Evolutionary conservation across 129 eudicot genomes (phyloP).

Genomic region (Flaveria robusta): DNA sequence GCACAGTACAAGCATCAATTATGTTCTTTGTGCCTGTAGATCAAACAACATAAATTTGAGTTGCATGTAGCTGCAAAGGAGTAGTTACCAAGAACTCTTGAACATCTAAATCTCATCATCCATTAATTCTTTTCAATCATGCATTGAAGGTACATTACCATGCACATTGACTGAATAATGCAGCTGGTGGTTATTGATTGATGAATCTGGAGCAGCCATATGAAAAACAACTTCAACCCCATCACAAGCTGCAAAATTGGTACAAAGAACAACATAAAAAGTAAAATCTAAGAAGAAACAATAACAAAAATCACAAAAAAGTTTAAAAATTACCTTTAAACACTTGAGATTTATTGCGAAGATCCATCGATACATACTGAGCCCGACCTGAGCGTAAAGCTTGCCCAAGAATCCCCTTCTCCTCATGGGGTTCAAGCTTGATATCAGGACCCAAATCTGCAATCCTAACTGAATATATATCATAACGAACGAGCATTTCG

Average conservation of each 20-base stretch:
- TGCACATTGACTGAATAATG: conserved; percentile 83
- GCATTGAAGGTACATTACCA: conserved; percentile 42
- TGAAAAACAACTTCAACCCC: conserved; percentile 96
- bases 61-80: conserved; percentile 9
- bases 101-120: background rate
- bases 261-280: conserved; percentile 9
- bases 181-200: conserved; percentile 72
- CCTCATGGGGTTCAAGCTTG: conserved; percentile 60
- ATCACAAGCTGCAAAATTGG: conserved; percentile 59
- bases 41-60: conserved; percentile 7
- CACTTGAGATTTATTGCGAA: conserved; percentile 84
- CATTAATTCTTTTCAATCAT: conserved; percentile 1
- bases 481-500: conserved; percentile 72
- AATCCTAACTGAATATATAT: conserved; percentile 61
- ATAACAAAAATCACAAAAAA: background rate
- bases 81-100: background rate
- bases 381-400: conserved; percentile 79
- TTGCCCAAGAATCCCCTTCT: conserved; percentile 57
- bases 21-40: conserved; percentile 78
- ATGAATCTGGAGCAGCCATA: conserved; percentile 97
- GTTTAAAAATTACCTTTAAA: conserved; percentile 47
- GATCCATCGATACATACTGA: conserved; percentile 70
- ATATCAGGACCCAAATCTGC: conserved; percentile 67
- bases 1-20: conserved; percentile 81
- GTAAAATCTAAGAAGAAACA: conserved; percentile 4